Evolutionary conservation across 192 early-diverging fungal genomes (phyloP), one percentile per base, ranked within the genome.

Genomic region (Jimgerdemannia lactiflua): DNA sequence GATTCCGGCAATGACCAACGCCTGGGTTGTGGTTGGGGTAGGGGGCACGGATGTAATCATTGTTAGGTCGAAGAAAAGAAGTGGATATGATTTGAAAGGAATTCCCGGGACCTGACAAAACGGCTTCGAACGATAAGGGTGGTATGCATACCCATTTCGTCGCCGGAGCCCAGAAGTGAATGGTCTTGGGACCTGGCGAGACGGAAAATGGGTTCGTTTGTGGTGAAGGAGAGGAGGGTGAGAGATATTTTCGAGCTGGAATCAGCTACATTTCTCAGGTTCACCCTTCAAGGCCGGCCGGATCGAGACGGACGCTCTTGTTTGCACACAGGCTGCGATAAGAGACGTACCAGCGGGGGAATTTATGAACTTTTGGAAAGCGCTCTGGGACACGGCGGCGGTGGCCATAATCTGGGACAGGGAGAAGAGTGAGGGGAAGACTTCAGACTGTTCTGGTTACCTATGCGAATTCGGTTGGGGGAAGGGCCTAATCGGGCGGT

Each of bases 121-220:
- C 29, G 29, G 29, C 29, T 29, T 29, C 29, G 29, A 29, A 0
- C 29, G 29, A 29, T 29, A 59, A 59, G 49, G 49, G 49, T 59
- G 49, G 6, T 54, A 10, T 40, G 79, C 81, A 71, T 87, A 92
- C 92, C 94, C 94, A 95, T 92, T 96, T 96, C 86, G 89, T 91
- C 70, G 91, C 85, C 69, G 98, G 98, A 1, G 96, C 98, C 98
- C 98, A 99, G 81, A 99, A 99, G 83, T 96, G 94, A 77, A 99
- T 92, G 66, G 98, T 99, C 86, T 97, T 97, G 75, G 98, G 98
- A 71, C 96, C 96, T 93, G 78, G 18, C 39, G 49, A 29, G 49
- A 14, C 49, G 49, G 49, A 59, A 29, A 29, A 29, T 29, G 29
- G 49, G 49, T 59, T 59, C 14, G 70, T 40, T 70, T 40, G 43